phyloP scores from a whole-genome alignment of 768 basidiomycete species.

The Phylloporus sp. region DNA sequence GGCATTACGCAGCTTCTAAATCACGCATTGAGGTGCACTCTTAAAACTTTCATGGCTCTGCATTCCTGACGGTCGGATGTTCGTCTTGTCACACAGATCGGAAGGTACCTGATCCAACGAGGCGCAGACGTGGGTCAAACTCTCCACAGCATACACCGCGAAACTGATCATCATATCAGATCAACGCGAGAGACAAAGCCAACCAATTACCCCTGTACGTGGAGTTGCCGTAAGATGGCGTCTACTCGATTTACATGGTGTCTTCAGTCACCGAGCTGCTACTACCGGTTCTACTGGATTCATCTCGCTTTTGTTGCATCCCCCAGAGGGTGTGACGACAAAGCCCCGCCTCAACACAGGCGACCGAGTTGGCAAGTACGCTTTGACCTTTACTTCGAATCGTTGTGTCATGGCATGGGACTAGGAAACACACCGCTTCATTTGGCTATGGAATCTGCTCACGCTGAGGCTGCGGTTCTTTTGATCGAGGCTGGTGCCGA shows the following conservation, averaged over 20 bases:
- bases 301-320: constrained; percentile 78
- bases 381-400: neutral
- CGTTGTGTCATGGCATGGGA: constrained; percentile 7
- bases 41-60: constrained; percentile 22
- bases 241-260: constrained; percentile 1
- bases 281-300: constrained; percentile 93
- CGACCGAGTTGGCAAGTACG: constrained; percentile 65
- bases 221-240: neutral
- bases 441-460: constrained; percentile 94
- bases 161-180: constrained; percentile 49
- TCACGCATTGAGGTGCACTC: constrained; percentile 70
- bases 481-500: constrained; percentile 96
- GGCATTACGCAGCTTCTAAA: constrained; percentile 93
- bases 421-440: constrained; percentile 94
- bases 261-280: constrained; percentile 83
- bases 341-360: constrained; percentile 85
- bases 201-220: constrained; percentile 84
- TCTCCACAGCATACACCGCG: constrained; percentile 26
- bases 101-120: constrained; percentile 75
- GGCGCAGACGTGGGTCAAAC: constrained; percentile 81
- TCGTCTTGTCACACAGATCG: constrained; percentile 58
- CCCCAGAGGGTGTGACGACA: constrained; percentile 58
- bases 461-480: constrained; percentile 85
- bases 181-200: constrained; percentile 91
- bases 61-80: constrained; percentile 22